Conservation (phyloP, 2,329 filamentous ascomycete species). For the Cordyceps cateniannulata region DNA sequence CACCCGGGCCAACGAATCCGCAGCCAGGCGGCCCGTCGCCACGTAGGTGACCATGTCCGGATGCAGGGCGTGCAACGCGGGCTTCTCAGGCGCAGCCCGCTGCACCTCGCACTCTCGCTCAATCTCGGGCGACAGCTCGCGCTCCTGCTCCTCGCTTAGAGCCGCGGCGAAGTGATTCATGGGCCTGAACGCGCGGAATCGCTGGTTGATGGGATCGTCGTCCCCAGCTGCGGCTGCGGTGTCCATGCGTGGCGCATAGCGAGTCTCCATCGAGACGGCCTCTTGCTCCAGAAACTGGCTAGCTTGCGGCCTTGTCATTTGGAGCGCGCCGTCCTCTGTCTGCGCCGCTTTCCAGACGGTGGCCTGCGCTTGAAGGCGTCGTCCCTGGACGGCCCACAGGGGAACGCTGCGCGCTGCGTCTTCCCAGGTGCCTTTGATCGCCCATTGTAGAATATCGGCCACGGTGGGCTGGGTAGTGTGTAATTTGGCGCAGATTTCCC, state of each 20-base stretch:
- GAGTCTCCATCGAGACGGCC: not conserved
- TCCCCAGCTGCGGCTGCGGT: not conserved
- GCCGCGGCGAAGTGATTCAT: not conserved
- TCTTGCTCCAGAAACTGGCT: not conserved
- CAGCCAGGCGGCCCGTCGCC: not conserved
- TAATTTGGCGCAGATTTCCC: constrained; percentile 41
- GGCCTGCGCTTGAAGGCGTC: not conserved
- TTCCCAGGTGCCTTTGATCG: not conserved
- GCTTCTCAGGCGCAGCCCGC: constrained; percentile 27
- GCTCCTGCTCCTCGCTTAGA: constrained; percentile 56
- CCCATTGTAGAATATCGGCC: not conserved
- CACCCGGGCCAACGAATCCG: not conserved
- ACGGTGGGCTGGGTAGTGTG: not conserved
- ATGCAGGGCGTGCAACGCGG: not conserved
- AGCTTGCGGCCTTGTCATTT: not conserved
- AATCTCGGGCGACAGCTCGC: constrained; percentile 58
- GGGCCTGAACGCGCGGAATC: not conserved
- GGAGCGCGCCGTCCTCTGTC: too few relatives aligned
- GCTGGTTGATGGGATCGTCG: not conserved
- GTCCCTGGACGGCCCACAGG: not conserved
- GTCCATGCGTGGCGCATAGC: not conserved
- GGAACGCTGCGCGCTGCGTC: not conserved
- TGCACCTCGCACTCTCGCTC: constrained; percentile 53
- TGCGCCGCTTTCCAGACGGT: not conserved
- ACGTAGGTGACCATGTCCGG: not conserved